Conservation (phyloP, 306 rosid species). For the Acacia melanoxylon region DNA sequence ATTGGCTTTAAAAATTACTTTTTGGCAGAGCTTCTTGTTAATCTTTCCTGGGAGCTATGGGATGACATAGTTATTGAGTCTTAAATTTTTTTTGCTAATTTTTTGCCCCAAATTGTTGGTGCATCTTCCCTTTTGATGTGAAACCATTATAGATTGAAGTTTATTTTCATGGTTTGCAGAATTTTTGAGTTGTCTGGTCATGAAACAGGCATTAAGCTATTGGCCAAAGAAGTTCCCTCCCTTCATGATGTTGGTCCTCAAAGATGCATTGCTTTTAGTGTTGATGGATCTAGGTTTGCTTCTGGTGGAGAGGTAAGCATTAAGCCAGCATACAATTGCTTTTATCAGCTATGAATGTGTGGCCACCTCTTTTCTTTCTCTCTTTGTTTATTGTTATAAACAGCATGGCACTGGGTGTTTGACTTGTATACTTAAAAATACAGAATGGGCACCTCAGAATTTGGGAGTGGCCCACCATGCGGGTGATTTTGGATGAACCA, state of each 20-base stretch:
- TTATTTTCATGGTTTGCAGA: constrained; percentile 45
- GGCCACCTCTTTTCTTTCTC: not conserved
- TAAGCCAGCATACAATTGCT: constrained; percentile 17
- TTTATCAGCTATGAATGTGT: not conserved
- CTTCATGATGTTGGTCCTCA: constrained; percentile 64
- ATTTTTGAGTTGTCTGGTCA: constrained; percentile 58
- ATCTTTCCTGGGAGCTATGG: constrained; percentile 2
- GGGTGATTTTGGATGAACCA: constrained; percentile 76
- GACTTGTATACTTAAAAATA: constrained; percentile 32
- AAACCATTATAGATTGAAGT: constrained; percentile 9
- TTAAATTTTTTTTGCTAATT: not conserved
- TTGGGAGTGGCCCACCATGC: constrained; percentile 82
- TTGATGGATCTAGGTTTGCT: constrained; percentile 92
- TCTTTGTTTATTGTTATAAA: not conserved
- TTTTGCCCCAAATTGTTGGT: constrained; percentile 11
- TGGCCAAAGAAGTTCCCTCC: constrained; percentile 62
- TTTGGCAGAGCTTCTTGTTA: constrained; percentile 9
- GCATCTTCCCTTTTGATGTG: not conserved
- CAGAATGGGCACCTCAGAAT: constrained; percentile 91
- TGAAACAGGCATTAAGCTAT: constrained; percentile 59
- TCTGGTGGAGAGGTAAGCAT: constrained; percentile 80
- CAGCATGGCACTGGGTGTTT: constrained; percentile 27
- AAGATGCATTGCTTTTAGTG: constrained; percentile 76
- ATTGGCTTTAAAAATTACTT: constrained; percentile 1
- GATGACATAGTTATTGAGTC: constrained; percentile 12